Conservation (phyloP, 805 yeast species). For the Helenozyma baotianmanensis region DNA sequence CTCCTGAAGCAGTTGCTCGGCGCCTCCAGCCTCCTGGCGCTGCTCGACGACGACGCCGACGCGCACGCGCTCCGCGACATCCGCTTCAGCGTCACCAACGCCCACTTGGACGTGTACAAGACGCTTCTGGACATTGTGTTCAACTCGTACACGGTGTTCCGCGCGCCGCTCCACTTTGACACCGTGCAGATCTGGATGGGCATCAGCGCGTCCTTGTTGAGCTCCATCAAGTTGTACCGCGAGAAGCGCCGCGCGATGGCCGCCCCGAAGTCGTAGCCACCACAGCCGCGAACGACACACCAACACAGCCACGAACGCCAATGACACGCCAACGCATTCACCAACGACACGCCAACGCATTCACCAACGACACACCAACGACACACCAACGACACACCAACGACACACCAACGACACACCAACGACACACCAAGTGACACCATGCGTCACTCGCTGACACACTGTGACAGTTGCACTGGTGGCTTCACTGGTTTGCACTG, state of each 20-base stretch:
- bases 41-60: slow-evolving; percentile 20
- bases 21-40: slow-evolving; percentile 10
- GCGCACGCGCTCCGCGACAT: slow-evolving; percentile 24
- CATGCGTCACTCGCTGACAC: no score
- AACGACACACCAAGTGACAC: no score
- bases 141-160: slow-evolving; percentile 39
- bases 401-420: no score
- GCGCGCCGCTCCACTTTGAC: slow-evolving; percentile 26
- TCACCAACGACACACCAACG: no score
- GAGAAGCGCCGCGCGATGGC: slow-evolving; percentile 20
- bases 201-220: slow-evolving; percentile 34
- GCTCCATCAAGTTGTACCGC: slow-evolving; percentile 35
- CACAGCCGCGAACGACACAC: no score
- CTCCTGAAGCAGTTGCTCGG: slow-evolving; percentile 39
- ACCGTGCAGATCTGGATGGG: slow-evolving; percentile 46
- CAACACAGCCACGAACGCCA: no score
- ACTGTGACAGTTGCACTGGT: no score
- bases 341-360: no score
- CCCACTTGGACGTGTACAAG: slow-evolving; percentile 37
- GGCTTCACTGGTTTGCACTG: no score
- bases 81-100: slow-evolving; percentile 33
- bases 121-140: slow-evolving; percentile 35
- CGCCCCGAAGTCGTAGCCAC: no score
- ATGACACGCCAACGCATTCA: no score
- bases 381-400: no score